phyloP scores from a whole-genome alignment of 208 protist genomes.

The Phytomonas francai region DNA sequence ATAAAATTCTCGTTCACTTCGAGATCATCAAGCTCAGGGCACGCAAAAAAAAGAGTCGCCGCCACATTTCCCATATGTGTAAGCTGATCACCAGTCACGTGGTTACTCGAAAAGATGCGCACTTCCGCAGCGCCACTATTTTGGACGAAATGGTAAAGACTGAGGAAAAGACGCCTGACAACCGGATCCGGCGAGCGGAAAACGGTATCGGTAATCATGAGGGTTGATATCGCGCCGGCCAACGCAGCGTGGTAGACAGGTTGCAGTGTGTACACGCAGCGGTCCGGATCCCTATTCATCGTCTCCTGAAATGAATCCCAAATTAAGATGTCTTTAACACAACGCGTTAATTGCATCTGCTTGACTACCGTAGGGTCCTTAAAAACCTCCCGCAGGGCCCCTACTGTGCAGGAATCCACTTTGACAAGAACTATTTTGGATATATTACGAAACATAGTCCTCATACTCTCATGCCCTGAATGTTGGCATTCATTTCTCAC shows the following conservation, averaged over 20 bases:
- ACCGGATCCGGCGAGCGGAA: slow-evolving; percentile 85
- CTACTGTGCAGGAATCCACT: slow-evolving; percentile 78
- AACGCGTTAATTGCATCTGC: slow-evolving; percentile 85
- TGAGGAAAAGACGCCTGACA: slow-evolving; percentile 87
- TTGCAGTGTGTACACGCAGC: slow-evolving; percentile 90
- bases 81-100: slow-evolving; percentile 94
- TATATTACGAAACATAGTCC: slow-evolving; percentile 65
- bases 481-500: not conserved
- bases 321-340: slow-evolving; percentile 83
- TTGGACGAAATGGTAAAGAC: slow-evolving; percentile 84
- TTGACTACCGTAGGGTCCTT: slow-evolving; percentile 63
- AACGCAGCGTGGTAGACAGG: slow-evolving; percentile 82
- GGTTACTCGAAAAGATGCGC: slow-evolving; percentile 91
- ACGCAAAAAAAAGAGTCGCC: slow-evolving; percentile 89
- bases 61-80: slow-evolving; percentile 89
- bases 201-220: slow-evolving; percentile 91
- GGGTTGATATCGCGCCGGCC: slow-evolving; percentile 58
- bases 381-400: slow-evolving; percentile 85
- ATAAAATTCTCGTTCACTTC: slow-evolving; percentile 59
- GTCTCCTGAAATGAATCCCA: slow-evolving; percentile 92
- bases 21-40: slow-evolving; percentile 88
- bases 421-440: slow-evolving; percentile 90
- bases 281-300: slow-evolving; percentile 79
- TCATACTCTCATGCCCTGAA: not conserved
- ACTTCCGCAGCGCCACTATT: slow-evolving; percentile 69